Evolutionary conservation across 768 basidiomycete species (phyloP), one percentile per base, ranked within the genome.

Genomic region (Boletellus ananas): DNA sequence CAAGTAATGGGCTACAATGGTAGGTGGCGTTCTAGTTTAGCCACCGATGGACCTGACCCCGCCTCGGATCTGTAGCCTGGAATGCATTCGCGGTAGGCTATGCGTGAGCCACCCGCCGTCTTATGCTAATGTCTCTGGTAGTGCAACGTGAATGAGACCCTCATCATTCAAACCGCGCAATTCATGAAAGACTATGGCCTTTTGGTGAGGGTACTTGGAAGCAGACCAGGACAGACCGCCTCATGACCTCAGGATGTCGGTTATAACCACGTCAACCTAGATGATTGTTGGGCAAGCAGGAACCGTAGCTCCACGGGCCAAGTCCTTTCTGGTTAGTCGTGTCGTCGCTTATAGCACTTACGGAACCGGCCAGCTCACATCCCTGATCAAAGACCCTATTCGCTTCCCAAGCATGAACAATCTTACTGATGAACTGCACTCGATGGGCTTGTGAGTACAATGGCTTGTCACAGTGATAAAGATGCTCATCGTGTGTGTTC

Each of bases 221-320:
- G n/a, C 20, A 20, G 4, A 2, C 29, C 13, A 18, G 44, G 12
- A 45, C 11, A 43, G 34, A 42, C 46, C 3, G 11, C 27, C 27
- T 57, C 5, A 63, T 27, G 23, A 2, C 23, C 8, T 23, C 47
- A 83, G 80, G 78, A 79, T 47, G 70, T 70, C 43, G 83, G 83
- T 0, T 85, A 84, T 60, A 72, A 73, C 43, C 71, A 79, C 45
- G 70, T 84, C 51, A 84, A 82, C 49, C 63, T 85, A 37, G 83
- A 85, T 51, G 83, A 84, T 50, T 85, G 83, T 56, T 85, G 80
- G 62, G 75, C 81, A 1, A 74, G 76, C 64, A 80, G 77, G 63
- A 64, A 78, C 41, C 73, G 83, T 37, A 78, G 63, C 45, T 58
- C 72, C 4, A 61, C 68, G 5, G 83, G 83, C 4, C 71, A 80